A percentile compares a stretch with the other conserved stretches of the same genome.
phyloP scores from a whole-genome alignment of 2,329 filamentous ascomycete species.

The Hymenoscyphus albidus region DNA sequence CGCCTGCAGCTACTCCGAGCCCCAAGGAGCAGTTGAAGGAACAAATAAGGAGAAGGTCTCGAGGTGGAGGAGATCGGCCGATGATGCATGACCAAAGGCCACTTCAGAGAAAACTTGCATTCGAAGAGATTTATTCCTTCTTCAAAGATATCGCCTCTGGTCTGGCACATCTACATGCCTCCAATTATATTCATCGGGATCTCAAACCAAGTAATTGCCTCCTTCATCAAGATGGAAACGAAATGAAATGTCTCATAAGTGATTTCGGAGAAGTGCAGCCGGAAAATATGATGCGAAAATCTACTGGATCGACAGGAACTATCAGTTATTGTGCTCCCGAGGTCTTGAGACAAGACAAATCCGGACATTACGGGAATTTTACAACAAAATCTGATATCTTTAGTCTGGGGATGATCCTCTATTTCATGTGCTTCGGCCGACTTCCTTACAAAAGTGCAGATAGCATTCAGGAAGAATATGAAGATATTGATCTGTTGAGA shows the following conservation, averaged over 20 bases:
- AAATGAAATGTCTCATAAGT: constrained; percentile 80
- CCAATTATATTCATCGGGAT: constrained; percentile 94
- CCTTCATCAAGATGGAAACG: constrained; percentile 68
- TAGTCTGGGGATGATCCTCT: constrained; percentile 95
- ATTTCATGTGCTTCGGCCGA: constrained; percentile 93
- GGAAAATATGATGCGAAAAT: constrained; percentile 75
- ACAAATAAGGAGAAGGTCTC: constrained; percentile 76
- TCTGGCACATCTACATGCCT: constrained; percentile 80
- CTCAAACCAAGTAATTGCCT: constrained; percentile 96
- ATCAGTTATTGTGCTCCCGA: constrained; percentile 98
- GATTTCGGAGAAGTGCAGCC: constrained; percentile 97
- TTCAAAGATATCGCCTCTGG: constrained; percentile 95
- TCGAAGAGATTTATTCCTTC: constrained; percentile 94
- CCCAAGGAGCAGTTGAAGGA: constrained; percentile 88
- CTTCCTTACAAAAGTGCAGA: constrained; percentile 85
- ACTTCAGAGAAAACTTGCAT: constrained; percentile 46
- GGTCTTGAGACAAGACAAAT: constrained; percentile 67
- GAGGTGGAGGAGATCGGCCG: constrained; percentile 64
- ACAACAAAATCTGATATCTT: constrained; percentile 98
- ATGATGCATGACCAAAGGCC: constrained; percentile 16
- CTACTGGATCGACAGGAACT: constrained; percentile 89
- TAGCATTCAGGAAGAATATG: constrained; percentile 81
- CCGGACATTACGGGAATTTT: constrained; percentile 82
- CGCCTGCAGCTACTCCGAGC: constrained; percentile 52
- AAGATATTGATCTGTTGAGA: constrained; percentile 81